phyloP scores from a whole-genome alignment of 2,329 filamentous ascomycete species.

The Acarospora socialis region DNA sequence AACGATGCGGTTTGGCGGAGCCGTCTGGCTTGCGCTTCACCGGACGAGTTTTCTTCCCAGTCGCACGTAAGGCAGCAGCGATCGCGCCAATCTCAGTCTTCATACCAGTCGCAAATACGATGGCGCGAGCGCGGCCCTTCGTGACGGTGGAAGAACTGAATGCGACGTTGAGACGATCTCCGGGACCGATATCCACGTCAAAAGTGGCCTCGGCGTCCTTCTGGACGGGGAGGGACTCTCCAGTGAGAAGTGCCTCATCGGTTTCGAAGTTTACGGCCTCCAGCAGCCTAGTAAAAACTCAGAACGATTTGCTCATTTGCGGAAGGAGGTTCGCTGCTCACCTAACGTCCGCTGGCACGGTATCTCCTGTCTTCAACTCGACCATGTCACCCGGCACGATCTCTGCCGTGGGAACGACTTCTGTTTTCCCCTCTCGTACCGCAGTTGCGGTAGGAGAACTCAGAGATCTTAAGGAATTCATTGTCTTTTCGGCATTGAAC shows the following conservation, averaged over 20 bases:
- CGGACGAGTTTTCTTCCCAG: slow-evolving; percentile 36
- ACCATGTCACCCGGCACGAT: slow-evolving; percentile 46
- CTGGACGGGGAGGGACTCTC: slow-evolving; percentile 45
- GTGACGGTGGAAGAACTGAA: slow-evolving; percentile 49
- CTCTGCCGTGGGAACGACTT: slow-evolving; percentile 38
- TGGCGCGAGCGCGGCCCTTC: slow-evolving; percentile 45
- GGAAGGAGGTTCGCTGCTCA: no score
- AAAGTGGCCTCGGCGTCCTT: slow-evolving; percentile 39
- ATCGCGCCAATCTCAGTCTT: slow-evolving; percentile 51
- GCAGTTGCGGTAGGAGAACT: slow-evolving; percentile 37
- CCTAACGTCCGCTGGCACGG: slow-evolving; percentile 34
- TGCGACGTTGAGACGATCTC: slow-evolving; percentile 47
- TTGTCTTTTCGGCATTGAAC: slow-evolving; percentile 39
- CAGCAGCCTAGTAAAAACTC: slow-evolving; percentile 21
- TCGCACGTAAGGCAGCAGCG: slow-evolving; percentile 47
- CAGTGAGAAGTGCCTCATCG: slow-evolving; percentile 48
- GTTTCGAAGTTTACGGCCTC: slow-evolving; percentile 45
- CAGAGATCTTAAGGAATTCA: slow-evolving; percentile 36
- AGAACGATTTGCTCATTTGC: no score
- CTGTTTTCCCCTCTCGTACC: slow-evolving; percentile 35
- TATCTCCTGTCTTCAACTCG: slow-evolving; percentile 35
- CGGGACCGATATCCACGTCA: slow-evolving; percentile 38
- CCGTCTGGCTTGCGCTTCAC: slow-evolving; percentile 38
- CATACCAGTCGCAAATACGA: slow-evolving; percentile 47
- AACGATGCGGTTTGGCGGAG: slow-evolving; percentile 38